Evolutionary conservation across 2,329 filamentous ascomycete genomes (phyloP), one percentile per base, ranked within the genome.

Genomic region (Epicoccum nigrum): DNA sequence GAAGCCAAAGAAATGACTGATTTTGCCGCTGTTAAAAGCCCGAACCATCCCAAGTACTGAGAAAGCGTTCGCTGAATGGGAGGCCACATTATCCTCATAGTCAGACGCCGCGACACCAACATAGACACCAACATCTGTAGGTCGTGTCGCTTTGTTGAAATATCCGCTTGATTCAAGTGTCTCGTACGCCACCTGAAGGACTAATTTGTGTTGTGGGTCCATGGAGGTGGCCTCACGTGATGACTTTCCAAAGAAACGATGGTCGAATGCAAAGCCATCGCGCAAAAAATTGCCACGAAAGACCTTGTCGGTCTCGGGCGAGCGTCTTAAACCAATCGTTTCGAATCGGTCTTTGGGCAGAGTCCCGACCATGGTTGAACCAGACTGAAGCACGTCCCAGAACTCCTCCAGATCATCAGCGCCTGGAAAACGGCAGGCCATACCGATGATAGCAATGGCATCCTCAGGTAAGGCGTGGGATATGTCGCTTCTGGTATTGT

Each of bases 161-260:
- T 52, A 62, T 6, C 68, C 69, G 11, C 52, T 58, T 45, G 58
- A 62, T 43, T 75, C 73, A 0, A 82, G 46, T 1, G 74, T 70
- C 49, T 75, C 63, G 23, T 69, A 70, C 1, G 60, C 55, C 1
- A 52, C 47, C 37, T 70, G 52, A 3, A 70, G 56, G 1, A 62
- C 39, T 4, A 63, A 27, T 2, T 65, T 46, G 17, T 67, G 60
- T 23, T 69, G 62, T 5, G 65, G 65, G 30, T 70, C 65, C 56
- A 64, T 63, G 28, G 33, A 15, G 0, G 47, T 34, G 0, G 58
- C 54, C 17, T 70, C 67, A 3, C 46, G 34, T 7, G 52, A 27
- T 1, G 39, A 58, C 13, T 56, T 54, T 7, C 45, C 34, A 43
- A 70, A 70, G 54, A 70, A 70, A 1, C 28, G 25, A 19, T 72